These are phyloP conservation scores for Ophiostoma ulmi DNA, from an alignment of 2,329 filamentous ascomycete species.

Conservation along the genomic window DNA sequence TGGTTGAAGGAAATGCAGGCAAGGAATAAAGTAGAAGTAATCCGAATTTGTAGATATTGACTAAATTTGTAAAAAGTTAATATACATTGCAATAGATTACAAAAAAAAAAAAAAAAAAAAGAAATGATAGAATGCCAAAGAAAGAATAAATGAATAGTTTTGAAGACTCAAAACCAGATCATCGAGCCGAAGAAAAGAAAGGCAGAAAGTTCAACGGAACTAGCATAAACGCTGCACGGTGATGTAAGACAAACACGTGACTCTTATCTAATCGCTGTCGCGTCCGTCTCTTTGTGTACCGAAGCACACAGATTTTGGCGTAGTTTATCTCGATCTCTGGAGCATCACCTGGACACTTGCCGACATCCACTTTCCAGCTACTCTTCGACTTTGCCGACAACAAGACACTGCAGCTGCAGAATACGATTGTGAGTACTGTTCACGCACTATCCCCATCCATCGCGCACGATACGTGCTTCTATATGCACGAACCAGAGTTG, in stretches of 20 bases:
- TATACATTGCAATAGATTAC: not conserved
- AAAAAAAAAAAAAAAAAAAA: not conserved
- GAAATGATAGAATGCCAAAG: not conserved
- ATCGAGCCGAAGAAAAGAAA: no score
- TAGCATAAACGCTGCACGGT: not conserved
- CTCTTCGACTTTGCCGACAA: not conserved
- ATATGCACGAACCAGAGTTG: not conserved
- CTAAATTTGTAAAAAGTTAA: no score
- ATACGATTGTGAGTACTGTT: not conserved
- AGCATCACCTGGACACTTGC: slow-evolving; percentile 12
- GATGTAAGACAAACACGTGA: slow-evolving; percentile 19
- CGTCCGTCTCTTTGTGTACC: slow-evolving; percentile 15
- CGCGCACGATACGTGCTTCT: not conserved
- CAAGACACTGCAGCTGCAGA: slow-evolving; percentile 8
- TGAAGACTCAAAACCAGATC: no score
- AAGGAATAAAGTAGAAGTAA: no score
- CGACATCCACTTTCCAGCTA: not conserved
- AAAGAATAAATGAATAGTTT: not conserved
- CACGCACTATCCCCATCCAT: not conserved
- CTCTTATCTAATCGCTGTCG: slow-evolving; percentile 23
- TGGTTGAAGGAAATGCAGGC: no score
- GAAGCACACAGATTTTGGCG: slow-evolving; percentile 23
- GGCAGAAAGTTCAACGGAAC: no score
- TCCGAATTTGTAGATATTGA: no score
- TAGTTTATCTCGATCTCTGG: slow-evolving; percentile 19